Conservation (phyloP, 1,284 basidiomycete species). For the Ceratorhiza oryzae-sativae region DNA sequence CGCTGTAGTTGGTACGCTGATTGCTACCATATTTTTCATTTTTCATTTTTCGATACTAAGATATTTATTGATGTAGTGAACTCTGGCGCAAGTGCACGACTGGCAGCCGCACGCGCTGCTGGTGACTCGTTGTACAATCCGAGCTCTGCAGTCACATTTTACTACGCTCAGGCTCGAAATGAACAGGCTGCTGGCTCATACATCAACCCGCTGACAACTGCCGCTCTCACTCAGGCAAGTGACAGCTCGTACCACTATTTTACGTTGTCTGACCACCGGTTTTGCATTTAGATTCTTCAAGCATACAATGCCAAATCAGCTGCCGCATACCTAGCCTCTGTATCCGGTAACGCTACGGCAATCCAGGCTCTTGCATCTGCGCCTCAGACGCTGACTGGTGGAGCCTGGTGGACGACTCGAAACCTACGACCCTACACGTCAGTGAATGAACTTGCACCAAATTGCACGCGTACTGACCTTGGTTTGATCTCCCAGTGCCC, state of each 20-base stretch:
- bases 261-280: constrained; percentile 46
- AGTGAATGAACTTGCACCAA: background rate
- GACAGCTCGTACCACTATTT: constrained; percentile 40
- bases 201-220: constrained; percentile 35
- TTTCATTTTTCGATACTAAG: background rate
- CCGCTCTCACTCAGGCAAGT: constrained; percentile 20
- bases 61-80: constrained; percentile 50
- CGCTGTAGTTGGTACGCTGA: constrained; percentile 51
- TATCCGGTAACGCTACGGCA: constrained; percentile 42
- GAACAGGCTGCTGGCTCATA: constrained; percentile 38
- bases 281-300: constrained; percentile 38
- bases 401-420: constrained; percentile 48
- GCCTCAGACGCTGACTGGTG: constrained; percentile 52
- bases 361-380: constrained; percentile 50
- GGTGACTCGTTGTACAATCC: constrained; percentile 52
- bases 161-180: constrained; percentile 46
- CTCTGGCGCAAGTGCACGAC: constrained; percentile 47
- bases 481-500: constrained; percentile 43
- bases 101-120: constrained; percentile 48
- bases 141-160: constrained; percentile 49
- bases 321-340: constrained; percentile 47
- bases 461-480: background rate
- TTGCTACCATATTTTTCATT: background rate
- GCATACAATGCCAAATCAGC: constrained; percentile 34
- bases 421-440: constrained; percentile 55